Evolutionary conservation across 2,329 filamentous ascomycete genomes (phyloP).

Genomic region (Rhexocercosporidium sp.): DNA sequence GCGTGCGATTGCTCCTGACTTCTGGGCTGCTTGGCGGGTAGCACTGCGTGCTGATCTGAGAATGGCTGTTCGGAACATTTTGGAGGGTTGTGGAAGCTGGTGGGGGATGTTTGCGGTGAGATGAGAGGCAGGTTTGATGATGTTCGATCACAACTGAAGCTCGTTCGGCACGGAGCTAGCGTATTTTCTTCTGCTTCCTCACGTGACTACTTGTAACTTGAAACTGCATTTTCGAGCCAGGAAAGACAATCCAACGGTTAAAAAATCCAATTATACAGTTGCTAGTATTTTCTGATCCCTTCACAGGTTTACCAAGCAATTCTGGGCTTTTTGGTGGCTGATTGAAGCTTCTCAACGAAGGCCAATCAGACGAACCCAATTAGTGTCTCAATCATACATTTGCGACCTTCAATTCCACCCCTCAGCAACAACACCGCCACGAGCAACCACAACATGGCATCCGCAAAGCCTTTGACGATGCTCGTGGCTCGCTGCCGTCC

Average conservation of each 20-base stretch:
- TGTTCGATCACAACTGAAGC: constrained; percentile 10
- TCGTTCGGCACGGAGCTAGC: constrained; percentile 26
- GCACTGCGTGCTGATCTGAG: constrained; percentile 72
- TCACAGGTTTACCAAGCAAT: not conserved
- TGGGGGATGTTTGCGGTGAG: constrained; percentile 21
- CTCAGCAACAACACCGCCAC: constrained; percentile 38
- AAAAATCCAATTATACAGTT: not conserved
- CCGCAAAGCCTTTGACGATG: constrained; percentile 44
- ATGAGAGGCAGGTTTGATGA: constrained; percentile 20
- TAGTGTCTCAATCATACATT: constrained; percentile 17
- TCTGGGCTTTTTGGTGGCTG: constrained; percentile 14
- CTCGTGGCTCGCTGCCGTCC: constrained; percentile 44
- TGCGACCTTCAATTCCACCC: constrained; percentile 20
- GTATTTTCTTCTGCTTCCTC: constrained; percentile 6
- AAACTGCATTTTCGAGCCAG: not conserved
- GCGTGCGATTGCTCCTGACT: constrained; percentile 60
- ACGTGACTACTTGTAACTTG: constrained; percentile 23
- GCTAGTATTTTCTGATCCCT: not conserved
- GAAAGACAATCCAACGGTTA: not conserved
- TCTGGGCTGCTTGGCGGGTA: constrained; percentile 55
- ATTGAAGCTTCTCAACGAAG: constrained; percentile 28
- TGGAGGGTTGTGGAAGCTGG: constrained; percentile 44
- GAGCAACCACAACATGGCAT: constrained; percentile 43
- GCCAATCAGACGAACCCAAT: constrained; percentile 33
- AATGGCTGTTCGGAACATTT: constrained; percentile 89